Percentiles rank a stretch among this genome's conserved stretches.
Evolutionary conservation across 257 asterid genomes (phyloP).

Genomic region (Solanum peruvianum): DNA sequence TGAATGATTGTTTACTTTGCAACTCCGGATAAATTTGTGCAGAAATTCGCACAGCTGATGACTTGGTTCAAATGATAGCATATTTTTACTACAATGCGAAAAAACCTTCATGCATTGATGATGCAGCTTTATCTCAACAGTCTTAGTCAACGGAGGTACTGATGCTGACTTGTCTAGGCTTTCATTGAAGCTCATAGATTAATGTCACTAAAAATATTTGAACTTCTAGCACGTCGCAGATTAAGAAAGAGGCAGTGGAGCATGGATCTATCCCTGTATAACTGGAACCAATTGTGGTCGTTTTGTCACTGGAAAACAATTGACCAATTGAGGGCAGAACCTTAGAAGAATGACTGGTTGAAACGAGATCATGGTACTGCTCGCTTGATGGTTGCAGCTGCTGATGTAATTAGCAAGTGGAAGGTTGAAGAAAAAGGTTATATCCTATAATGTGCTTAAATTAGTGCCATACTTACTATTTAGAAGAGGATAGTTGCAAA

Average conservation of each 20-base stretch:
- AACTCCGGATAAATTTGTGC: slow-evolving; percentile 7
- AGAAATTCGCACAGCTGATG: slow-evolving; percentile 64
- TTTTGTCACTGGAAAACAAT: neutral
- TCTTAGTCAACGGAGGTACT: slow-evolving; percentile 17
- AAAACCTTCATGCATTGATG: slow-evolving; percentile 53
- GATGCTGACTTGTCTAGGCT: neutral
- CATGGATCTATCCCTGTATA: neutral
- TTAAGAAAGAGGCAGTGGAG: neutral
- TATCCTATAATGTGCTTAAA: neutral
- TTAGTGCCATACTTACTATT: neutral
- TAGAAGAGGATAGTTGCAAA: neutral
- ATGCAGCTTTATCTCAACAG: slow-evolving; percentile 18
- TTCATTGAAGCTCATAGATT: neutral
- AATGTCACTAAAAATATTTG: neutral
- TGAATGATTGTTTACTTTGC: neutral
- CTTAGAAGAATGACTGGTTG: neutral
- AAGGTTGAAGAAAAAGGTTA: neutral
- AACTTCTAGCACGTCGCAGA: neutral
- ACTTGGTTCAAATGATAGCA: slow-evolving; percentile 88
- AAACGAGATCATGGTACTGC: neutral
- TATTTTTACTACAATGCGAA: slow-evolving; percentile 76
- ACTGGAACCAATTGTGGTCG: neutral
- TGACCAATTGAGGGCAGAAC: neutral
- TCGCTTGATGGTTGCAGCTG: neutral
- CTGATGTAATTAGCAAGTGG: neutral